These are phyloP conservation scores for Starmerella roubikii DNA, from an alignment of 805 yeast genomes.

Conservation along the genomic window DNA sequence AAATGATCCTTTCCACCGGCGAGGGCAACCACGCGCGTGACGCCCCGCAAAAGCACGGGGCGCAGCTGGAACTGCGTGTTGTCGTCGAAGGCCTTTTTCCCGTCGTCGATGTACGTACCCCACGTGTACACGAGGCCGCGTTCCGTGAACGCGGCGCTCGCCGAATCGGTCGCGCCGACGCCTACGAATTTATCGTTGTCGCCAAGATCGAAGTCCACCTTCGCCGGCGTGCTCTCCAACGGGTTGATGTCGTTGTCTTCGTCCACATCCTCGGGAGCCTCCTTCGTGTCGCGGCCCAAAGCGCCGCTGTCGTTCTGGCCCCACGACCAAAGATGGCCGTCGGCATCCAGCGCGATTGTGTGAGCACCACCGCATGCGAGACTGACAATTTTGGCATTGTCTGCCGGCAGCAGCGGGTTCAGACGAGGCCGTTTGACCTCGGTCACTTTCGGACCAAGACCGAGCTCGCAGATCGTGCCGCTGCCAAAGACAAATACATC, in stretches of 20 bases:
- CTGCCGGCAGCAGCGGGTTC: conserved; percentile 57
- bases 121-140: conserved; percentile 89
- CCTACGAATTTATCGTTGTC: conserved; percentile 52
- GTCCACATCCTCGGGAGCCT: conserved; percentile 45
- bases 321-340: conserved; percentile 91
- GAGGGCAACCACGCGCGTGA: conserved; percentile 61
- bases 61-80: conserved; percentile 46
- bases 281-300: conserved; percentile 73
- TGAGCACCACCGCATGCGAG: conserved; percentile 97
- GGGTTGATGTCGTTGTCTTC: conserved; percentile 78
- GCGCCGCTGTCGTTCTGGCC: conserved; percentile 91
- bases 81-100: conserved; percentile 68
- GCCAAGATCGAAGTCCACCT: conserved; percentile 53
- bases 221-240: conserved; percentile 75
- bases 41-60: conserved; percentile 50
- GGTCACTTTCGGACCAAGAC: conserved; percentile 88
- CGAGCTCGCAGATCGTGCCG: conserved; percentile 95
- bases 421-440: conserved; percentile 93
- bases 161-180: conserved; percentile 81
- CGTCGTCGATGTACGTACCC: conserved; percentile 89
- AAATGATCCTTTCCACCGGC: conserved; percentile 92
- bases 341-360: conserved; percentile 61
- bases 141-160: conserved; percentile 65
- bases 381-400: conserved; percentile 61
- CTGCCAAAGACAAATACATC: conserved; percentile 91